These are phyloP conservation scores for Lentinula aciculospora DNA, from an alignment of 768 basidiomycete genomes.

Conservation along the genomic window DNA sequence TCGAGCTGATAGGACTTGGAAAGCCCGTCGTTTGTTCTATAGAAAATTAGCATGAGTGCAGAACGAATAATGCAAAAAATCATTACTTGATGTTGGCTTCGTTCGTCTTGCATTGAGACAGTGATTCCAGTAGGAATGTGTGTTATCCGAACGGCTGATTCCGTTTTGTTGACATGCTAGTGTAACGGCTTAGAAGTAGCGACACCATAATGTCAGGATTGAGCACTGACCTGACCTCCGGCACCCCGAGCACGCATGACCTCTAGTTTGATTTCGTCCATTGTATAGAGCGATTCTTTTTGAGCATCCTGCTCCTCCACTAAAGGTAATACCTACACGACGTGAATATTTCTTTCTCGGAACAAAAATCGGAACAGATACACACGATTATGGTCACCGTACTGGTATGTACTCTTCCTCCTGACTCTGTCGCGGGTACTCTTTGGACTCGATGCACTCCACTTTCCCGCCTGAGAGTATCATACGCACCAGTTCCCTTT, in stretches of 20 bases:
- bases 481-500: slow-evolving; percentile 74
- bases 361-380: neutral
- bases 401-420: slow-evolving; percentile 88
- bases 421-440: slow-evolving; percentile 85
- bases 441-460: slow-evolving; percentile 96
- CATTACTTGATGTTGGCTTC: slow-evolving; percentile 86
- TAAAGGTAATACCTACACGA: slow-evolving; percentile 76
- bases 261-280: slow-evolving; percentile 86
- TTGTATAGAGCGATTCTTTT: slow-evolving; percentile 63
- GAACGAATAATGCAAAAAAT: neutral
- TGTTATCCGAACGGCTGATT: slow-evolving; percentile 92
- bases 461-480: slow-evolving; percentile 80
- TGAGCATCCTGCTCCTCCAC: slow-evolving; percentile 56
- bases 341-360: neutral
- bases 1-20: slow-evolving; percentile 81
- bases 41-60: neutral
- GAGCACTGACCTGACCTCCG: slow-evolving; percentile 74
- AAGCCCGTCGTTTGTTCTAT: slow-evolving; percentile 91
- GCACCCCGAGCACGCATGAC: slow-evolving; percentile 97
- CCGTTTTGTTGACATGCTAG: slow-evolving; percentile 97
- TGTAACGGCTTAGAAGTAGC: neutral
- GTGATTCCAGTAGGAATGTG: slow-evolving; percentile 87
- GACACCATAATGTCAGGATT: neutral
- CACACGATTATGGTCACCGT: slow-evolving; percentile 82
- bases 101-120: slow-evolving; percentile 97